Base-by-base conservation (phyloP, 1,139 yeast species). In the Williopsis jadinii region DNA sequence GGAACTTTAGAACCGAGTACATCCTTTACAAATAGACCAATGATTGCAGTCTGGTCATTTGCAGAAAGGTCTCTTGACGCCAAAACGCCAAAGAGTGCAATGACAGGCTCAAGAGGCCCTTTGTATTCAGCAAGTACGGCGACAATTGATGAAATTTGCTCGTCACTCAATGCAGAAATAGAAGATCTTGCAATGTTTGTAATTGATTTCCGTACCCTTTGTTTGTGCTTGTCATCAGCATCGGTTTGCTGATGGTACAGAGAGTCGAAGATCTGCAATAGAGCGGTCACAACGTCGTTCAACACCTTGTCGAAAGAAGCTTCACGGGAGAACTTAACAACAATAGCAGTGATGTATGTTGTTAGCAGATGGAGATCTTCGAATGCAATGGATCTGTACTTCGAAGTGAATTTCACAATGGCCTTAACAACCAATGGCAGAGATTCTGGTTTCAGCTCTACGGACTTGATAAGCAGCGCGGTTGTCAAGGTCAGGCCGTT, bases 321-420 rank as follows among this genome's bases (percentile, higher is more conserved):
- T 19, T 19, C 24, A 19, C 24, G 24, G 6, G 24, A 19, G 28
- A 42, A 42, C 6, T 35, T 15, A 9, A 37, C 9, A 36, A 41
- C 36, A 30, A 49, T 49, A 28, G 41, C 35, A 45, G 70, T 71
- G 37, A 67, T 60, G 88, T 90, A 83, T 29, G 68, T 67, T 36
- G 82, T 64, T 13, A 82, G 62, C 4, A 81, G 70, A 54, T 77
- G 62, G 44, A 76, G 63, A 56, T 77, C 84, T 6, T 77, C 63
- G 5, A 70, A 57, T 3, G 90, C 83, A 44, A 70, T 59, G 11
- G 66, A 60, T 40, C 62, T 63, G 15, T 56, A 43, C 34, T 58
- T 60, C 2, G 55, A 42, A 1, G 72, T 61, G 30, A 65, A 55
- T 28, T 67, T 66, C 30, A 55, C 45, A 34, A 75, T 62, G 46